These are phyloP conservation scores for Endoconidiophora polonica DNA, from an alignment of 2,329 filamentous ascomycete species.

Conservation along the genomic window DNA sequence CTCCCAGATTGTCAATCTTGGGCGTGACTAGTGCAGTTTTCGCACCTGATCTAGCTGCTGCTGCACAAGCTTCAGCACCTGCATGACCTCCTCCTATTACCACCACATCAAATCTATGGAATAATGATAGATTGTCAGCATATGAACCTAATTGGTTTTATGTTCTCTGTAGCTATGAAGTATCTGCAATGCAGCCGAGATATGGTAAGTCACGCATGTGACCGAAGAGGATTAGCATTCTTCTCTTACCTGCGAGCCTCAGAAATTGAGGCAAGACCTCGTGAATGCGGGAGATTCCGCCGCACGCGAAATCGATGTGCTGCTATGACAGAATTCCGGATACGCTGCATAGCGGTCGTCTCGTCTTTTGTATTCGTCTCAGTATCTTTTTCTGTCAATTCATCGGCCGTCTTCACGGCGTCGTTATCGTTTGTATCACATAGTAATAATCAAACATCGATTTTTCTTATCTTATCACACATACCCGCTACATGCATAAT, in stretches of 20 bases:
- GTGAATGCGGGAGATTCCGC: neutral
- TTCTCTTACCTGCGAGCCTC: conserved; percentile 1
- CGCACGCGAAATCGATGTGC: neutral
- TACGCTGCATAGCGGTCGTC: neutral
- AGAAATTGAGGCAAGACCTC: conserved; percentile 6
- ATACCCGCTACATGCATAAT: no score
- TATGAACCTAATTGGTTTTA: no score
- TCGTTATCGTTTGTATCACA: no score
- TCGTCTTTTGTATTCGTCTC: neutral
- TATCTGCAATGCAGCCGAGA: no score
- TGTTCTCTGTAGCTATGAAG: no score
- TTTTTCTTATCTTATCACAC: no score
- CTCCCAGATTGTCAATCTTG: conserved; percentile 71
- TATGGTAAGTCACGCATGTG: no score
- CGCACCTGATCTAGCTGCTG: conserved; percentile 75
- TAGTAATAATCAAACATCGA: no score
- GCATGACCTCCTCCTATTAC: conserved; percentile 95
- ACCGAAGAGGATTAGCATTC: no score
- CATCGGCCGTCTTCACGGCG: no score
- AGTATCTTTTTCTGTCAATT: no score
- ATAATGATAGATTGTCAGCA: neutral
- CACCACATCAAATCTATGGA: conserved; percentile 60
- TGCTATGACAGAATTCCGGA: neutral
- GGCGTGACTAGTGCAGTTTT: conserved; percentile 83
- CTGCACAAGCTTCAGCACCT: conserved; percentile 82